These are phyloP conservation scores for Colletotrichum sidae DNA, from an alignment of 2,329 filamentous ascomycete species.

Conservation along the genomic window DNA sequence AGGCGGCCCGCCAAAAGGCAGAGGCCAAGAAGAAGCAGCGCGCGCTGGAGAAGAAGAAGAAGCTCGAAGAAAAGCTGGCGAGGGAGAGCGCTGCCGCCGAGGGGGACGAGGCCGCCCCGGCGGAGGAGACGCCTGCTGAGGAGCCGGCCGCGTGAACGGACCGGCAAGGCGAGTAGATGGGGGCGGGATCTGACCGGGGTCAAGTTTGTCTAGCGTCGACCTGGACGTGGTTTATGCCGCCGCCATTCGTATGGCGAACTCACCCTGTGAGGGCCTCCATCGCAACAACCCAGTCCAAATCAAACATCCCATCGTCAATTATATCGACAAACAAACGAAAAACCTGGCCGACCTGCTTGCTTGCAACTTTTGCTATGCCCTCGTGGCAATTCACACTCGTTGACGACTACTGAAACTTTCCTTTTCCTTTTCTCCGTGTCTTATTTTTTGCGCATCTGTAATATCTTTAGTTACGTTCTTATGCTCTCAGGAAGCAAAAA, in stretches of 20 bases:
- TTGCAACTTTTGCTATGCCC: constrained; percentile 2
- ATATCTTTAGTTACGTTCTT: constrained; percentile 1
- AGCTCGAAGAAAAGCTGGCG: constrained; percentile 49
- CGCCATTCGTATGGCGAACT: background rate
- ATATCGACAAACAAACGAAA: constrained; percentile 5
- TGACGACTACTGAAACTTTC: constrained; percentile 2
- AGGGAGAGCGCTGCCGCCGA: constrained; percentile 38
- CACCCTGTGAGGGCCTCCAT: constrained; percentile 19
- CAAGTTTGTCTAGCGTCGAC: too few relatives aligned
- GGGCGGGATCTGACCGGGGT: too few relatives aligned
- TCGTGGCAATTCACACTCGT: constrained; percentile 23
- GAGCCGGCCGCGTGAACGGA: too few relatives aligned
- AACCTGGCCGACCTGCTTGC: background rate
- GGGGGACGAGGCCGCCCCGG: constrained; percentile 10
- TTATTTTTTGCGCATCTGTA: background rate
- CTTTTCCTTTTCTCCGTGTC: background rate
- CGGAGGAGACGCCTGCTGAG: constrained; percentile 10
- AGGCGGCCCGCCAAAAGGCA: constrained; percentile 44
- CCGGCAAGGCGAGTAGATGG: too few relatives aligned
- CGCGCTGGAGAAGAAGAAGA: constrained; percentile 49
- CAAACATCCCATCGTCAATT: background rate
- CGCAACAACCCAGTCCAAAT: constrained; percentile 1
- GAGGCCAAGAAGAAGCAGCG: constrained; percentile 46
- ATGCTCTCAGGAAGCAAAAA: background rate
- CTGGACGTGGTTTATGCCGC: too few relatives aligned